Evolutionary conservation across 202 grass and related monocot genomes (phyloP).

Genomic region (Zoysia matrella): DNA sequence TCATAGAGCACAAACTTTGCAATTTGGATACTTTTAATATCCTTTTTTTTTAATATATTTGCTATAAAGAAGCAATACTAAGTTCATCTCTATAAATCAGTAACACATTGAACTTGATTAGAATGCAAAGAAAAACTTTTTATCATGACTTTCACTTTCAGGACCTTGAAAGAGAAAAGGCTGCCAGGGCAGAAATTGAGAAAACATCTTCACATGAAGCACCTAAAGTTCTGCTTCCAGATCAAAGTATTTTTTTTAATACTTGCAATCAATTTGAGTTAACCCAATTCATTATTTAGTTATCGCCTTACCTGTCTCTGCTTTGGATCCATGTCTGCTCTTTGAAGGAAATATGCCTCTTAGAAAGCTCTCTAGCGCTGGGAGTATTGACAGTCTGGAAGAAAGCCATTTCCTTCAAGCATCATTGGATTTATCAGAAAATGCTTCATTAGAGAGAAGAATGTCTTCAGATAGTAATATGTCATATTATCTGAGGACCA

Average conservation of each 20-base stretch:
- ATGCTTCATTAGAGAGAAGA: slow-evolving; percentile 78
- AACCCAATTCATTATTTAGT: slow-evolving; percentile 6
- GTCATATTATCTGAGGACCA: slow-evolving; percentile 95
- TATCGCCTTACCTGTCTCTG: slow-evolving; percentile 31
- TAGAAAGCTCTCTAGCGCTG: slow-evolving; percentile 74
- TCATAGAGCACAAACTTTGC: neutral
- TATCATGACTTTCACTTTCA: slow-evolving; percentile 46
- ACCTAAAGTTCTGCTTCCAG: slow-evolving; percentile 69
- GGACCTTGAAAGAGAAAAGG: slow-evolving; percentile 95
- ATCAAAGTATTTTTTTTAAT: slow-evolving; percentile 61
- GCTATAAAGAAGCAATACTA: neutral
- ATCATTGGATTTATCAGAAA: slow-evolving; percentile 85
- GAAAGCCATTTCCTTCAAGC: slow-evolving; percentile 96
- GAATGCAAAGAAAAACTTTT: slow-evolving; percentile 14
- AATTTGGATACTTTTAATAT: slow-evolving; percentile 13
- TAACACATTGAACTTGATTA: slow-evolving; percentile 4
- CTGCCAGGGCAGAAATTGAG: slow-evolving; percentile 79
- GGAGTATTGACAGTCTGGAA: slow-evolving; percentile 74
- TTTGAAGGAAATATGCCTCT: slow-evolving; percentile 71
- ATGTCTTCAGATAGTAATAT: slow-evolving; percentile 82
- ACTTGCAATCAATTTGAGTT: slow-evolving; percentile 16
- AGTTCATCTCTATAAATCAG: neutral
- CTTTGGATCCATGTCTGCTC: slow-evolving; percentile 37
- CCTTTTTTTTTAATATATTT: neutral
- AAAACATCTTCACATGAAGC: slow-evolving; percentile 64